A percentile compares a stretch with the other conserved stretches of the same genome.
Conservation (phyloP, 768 basidiomycete genomes). For the Mycena rosella region DNA sequence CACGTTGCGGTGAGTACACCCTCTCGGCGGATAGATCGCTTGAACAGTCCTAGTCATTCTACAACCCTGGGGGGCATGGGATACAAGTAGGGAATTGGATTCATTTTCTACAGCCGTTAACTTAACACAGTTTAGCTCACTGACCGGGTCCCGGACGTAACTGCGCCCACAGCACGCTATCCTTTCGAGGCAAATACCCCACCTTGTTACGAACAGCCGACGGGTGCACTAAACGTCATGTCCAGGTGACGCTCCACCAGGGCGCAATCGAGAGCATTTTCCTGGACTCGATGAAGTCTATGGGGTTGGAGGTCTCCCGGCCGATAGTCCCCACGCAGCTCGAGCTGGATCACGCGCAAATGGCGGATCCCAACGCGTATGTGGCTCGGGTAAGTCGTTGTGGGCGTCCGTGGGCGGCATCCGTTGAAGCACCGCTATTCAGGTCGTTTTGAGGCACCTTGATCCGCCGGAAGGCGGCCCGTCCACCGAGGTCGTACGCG, state of each 20-base stretch:
- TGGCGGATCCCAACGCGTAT: conserved; percentile 55
- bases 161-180: conserved; percentile 72
- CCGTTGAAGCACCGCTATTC: not conserved
- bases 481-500: conserved; percentile 68
- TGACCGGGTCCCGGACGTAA: conserved; percentile 72
- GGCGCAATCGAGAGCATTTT: conserved; percentile 74
- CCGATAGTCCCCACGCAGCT: conserved; percentile 64
- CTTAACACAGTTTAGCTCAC: conserved; percentile 59
- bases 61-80: conserved; percentile 71
- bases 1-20: conserved; percentile 68
- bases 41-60: conserved; percentile 64
- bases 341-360: conserved; percentile 56
- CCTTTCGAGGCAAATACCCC: conserved; percentile 78
- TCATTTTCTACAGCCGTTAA: not conserved
- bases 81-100: conserved; percentile 62
- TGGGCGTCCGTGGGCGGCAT: not conserved
- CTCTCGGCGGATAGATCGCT: not conserved
- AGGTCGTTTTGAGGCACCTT: conserved; percentile 63
- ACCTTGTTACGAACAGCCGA: too few relatives aligned
- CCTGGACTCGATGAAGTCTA: conserved; percentile 62
- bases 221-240: not conserved
- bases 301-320: conserved; percentile 64
- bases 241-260: conserved; percentile 70
- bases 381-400: conserved; percentile 52
- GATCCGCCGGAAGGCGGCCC: conserved; percentile 48